A percentile compares a stretch with the other conserved stretches of the same genome.
These are phyloP conservation scores for Termitomyces sp. DNA, from an alignment of 768 basidiomycete genomes.

Conservation along the genomic window DNA sequence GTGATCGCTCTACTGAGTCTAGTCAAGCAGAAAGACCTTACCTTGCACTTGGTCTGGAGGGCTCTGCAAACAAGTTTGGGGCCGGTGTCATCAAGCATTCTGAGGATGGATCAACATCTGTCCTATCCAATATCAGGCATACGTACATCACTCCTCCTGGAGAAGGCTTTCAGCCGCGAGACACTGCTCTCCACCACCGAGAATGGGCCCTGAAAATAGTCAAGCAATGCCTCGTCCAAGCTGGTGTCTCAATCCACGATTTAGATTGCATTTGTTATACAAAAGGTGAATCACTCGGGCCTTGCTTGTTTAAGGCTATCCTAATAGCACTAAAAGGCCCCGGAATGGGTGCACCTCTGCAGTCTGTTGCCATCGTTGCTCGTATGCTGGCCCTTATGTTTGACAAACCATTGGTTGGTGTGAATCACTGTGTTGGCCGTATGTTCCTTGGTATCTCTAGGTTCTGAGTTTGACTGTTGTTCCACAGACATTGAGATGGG, in stretches of 20 bases:
- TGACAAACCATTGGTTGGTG: constrained; percentile 88
- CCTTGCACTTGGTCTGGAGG: constrained; percentile 94
- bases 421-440: constrained; percentile 99
- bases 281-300: constrained; percentile 60
- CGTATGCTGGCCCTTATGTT: constrained; percentile 85
- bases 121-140: constrained; percentile 90
- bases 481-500: constrained; percentile 96
- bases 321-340: constrained; percentile 54
- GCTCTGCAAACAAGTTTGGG: constrained; percentile 97
- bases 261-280: constrained; percentile 96
- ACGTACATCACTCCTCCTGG: constrained; percentile 99
- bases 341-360: constrained; percentile 98
- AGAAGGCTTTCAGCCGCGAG: constrained; percentile 93
- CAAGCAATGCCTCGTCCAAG: constrained; percentile 64
- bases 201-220: constrained; percentile 88
- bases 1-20: constrained; percentile 4
- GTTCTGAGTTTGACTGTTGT: not conserved
- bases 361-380: constrained; percentile 92
- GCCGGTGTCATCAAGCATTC: constrained; percentile 87
- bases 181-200: constrained; percentile 94
- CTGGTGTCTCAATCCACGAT: constrained; percentile 65
- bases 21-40: constrained; percentile 49
- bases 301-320: not conserved
- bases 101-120: constrained; percentile 62
- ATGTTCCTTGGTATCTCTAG: constrained; percentile 24